These are phyloP conservation scores for Debaryomycetaceae sp. DNA, from an alignment of 1,139 yeast species.

Conservation along the genomic window DNA sequence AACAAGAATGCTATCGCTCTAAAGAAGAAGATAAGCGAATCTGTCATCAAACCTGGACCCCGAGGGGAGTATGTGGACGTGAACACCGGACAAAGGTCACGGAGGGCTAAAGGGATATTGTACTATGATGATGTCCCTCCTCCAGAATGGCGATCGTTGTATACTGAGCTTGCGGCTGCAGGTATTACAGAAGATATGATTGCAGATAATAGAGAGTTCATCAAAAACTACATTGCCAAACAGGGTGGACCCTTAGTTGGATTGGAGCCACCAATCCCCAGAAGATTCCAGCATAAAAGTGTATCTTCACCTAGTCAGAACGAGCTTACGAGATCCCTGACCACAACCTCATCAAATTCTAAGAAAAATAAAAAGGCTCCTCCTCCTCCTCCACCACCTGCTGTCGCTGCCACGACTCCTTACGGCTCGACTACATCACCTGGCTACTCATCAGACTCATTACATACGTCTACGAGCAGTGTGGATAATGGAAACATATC, in stretches of 20 bases:
- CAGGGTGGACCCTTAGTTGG: slow-evolving; percentile 88
- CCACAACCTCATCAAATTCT: slow-evolving; percentile 8
- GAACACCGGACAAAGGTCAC: slow-evolving; percentile 51
- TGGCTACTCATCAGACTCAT: not conserved
- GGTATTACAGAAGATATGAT: slow-evolving; percentile 90
- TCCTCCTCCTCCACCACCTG: slow-evolving; percentile 39
- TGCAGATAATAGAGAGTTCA: slow-evolving; percentile 79
- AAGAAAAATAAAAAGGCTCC: slow-evolving; percentile 37
- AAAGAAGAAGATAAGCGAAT: slow-evolving; percentile 40
- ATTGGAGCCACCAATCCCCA: slow-evolving; percentile 78
- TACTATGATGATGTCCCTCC: slow-evolving; percentile 83
- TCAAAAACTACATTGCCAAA: slow-evolving; percentile 68
- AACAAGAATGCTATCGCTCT: slow-evolving; percentile 87
- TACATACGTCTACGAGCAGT: not conserved
- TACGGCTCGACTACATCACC: not conserved
- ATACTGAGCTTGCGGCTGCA: slow-evolving; percentile 67
- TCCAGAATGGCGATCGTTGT: slow-evolving; percentile 78
- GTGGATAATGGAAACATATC: not conserved
- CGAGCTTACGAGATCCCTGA: slow-evolving; percentile 8
- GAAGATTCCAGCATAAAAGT: slow-evolving; percentile 39
- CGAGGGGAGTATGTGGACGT: slow-evolving; percentile 59
- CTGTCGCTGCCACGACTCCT: slow-evolving; percentile 7
- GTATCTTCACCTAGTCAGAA: not conserved
- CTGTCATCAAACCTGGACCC: slow-evolving; percentile 56
- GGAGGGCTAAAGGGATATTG: slow-evolving; percentile 56